Conservation (phyloP, 495 filamentous ascomycete genomes). For the Trypethelium eluteriae region DNA sequence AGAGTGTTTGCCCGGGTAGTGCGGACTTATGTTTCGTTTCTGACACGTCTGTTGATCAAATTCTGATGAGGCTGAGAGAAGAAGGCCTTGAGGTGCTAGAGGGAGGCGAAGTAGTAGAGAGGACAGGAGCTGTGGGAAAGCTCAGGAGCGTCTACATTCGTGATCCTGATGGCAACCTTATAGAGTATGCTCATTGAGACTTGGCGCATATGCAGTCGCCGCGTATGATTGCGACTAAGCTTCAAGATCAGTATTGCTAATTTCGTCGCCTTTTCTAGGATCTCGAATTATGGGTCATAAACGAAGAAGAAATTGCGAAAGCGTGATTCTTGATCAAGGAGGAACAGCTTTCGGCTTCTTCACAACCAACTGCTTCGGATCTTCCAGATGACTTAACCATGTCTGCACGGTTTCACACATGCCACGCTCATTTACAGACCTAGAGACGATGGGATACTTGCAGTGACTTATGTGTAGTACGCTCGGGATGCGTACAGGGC, state of each 20-base stretch:
- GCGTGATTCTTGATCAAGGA: neutral
- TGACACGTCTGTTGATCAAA: slow-evolving; percentile 37
- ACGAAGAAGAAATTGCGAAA: neutral
- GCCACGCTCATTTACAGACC: neutral
- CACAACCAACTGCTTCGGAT: neutral
- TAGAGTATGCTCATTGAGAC: slow-evolving; percentile 43
- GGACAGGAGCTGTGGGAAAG: slow-evolving; percentile 45
- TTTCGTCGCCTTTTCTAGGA: neutral
- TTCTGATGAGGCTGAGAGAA: slow-evolving; percentile 32
- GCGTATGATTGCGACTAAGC: neutral
- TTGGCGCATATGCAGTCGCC: neutral
- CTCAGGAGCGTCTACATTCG: slow-evolving; percentile 49
- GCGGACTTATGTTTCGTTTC: slow-evolving; percentile 51
- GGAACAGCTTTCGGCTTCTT: neutral
- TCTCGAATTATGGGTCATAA: slow-evolving; percentile 4
- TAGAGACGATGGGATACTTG: neutral
- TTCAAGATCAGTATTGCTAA: neutral
- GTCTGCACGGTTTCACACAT: neutral
- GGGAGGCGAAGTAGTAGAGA: slow-evolving; percentile 41
- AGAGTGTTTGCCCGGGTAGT: slow-evolving; percentile 41
- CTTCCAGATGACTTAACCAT: no score
- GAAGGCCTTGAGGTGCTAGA: slow-evolving; percentile 42
- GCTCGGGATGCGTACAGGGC: slow-evolving; percentile 32
- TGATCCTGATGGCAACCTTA: slow-evolving; percentile 51
- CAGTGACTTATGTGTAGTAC: neutral